Percentiles rank a stretch among this genome's conserved stretches.
These are phyloP conservation scores for Phytophthora multivora DNA, from an alignment of 352 stramenopile genomes.

Conservation along the genomic window DNA sequence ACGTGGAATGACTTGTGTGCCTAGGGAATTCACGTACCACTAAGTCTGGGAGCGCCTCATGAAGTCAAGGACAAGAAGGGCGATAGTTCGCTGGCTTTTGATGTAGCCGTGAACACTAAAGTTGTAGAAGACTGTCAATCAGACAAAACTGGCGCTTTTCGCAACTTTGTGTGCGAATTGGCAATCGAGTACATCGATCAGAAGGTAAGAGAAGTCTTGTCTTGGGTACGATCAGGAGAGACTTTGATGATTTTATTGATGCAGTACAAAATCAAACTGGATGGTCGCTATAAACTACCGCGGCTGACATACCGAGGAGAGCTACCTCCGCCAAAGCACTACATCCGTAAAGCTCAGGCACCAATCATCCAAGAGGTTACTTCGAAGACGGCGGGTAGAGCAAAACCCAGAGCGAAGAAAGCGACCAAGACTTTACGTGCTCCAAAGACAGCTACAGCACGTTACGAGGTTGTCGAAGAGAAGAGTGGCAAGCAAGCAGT, in stretches of 20 bases:
- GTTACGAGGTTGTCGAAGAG: slow-evolving; percentile 53
- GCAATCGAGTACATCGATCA: slow-evolving; percentile 84
- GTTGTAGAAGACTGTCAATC: slow-evolving; percentile 66
- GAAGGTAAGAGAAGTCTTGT: slow-evolving; percentile 45
- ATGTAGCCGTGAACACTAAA: slow-evolving; percentile 82
- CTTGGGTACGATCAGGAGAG: not conserved
- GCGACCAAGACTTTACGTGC: not conserved
- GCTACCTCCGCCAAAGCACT: slow-evolving; percentile 74
- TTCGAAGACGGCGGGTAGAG: slow-evolving; percentile 13
- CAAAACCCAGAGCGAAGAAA: slow-evolving; percentile 13
- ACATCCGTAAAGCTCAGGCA: slow-evolving; percentile 73
- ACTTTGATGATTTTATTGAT: not conserved
- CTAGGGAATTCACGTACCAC: slow-evolving; percentile 76
- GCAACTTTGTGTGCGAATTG: slow-evolving; percentile 84
- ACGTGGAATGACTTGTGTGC: not conserved
- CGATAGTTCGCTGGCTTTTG: slow-evolving; percentile 62
- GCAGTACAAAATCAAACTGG: slow-evolving; percentile 83
- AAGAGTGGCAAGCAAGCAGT: slow-evolving; percentile 3
- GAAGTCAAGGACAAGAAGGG: slow-evolving; percentile 82
- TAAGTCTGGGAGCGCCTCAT: slow-evolving; percentile 72
- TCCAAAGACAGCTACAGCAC: slow-evolving; percentile 40
- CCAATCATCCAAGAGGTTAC: slow-evolving; percentile 79
- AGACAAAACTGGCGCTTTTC: slow-evolving; percentile 73
- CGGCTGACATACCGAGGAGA: slow-evolving; percentile 66
- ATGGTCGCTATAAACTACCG: slow-evolving; percentile 79